Evolutionary conservation across 2,329 filamentous ascomycete species (phyloP).

Genomic region (Beauveria brongniartii): DNA sequence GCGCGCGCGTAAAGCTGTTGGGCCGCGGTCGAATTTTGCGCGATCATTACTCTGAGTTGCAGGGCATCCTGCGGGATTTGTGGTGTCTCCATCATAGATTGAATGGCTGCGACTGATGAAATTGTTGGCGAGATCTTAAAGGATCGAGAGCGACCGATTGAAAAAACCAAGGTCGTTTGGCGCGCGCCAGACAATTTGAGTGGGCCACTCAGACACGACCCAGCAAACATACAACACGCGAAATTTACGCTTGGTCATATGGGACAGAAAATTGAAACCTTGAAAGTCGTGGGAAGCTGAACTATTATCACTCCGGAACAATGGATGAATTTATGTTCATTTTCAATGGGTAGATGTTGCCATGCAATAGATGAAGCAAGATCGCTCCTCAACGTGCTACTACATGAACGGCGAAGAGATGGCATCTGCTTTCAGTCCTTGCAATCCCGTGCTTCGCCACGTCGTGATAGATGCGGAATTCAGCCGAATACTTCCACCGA

Average conservation of each 20-base stretch:
- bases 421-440: too few relatives aligned
- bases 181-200: neutral
- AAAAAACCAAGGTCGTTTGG: neutral
- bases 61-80: conserved; percentile 25
- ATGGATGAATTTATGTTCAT: too few relatives aligned
- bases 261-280: neutral
- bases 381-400: too few relatives aligned
- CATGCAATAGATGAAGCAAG: too few relatives aligned
- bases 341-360: too few relatives aligned
- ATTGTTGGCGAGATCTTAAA: neutral
- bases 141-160: neutral
- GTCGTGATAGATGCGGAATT: too few relatives aligned
- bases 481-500: too few relatives aligned
- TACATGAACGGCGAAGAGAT: too few relatives aligned
- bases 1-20: conserved; percentile 24
- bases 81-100: conserved; percentile 25
- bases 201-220: neutral
- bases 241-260: neutral
- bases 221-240: neutral
- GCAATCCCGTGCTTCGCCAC: too few relatives aligned
- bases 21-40: conserved; percentile 27
- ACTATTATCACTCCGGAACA: too few relatives aligned
- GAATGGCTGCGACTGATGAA: neutral
- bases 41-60: conserved; percentile 26
- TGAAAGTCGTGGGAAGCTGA: too few relatives aligned